Percentiles rank a stretch among this genome's conserved stretches.
These are phyloP conservation scores for Mariannaea elegans DNA, from an alignment of 2,329 filamentous ascomycete genomes.

Conservation along the genomic window DNA sequence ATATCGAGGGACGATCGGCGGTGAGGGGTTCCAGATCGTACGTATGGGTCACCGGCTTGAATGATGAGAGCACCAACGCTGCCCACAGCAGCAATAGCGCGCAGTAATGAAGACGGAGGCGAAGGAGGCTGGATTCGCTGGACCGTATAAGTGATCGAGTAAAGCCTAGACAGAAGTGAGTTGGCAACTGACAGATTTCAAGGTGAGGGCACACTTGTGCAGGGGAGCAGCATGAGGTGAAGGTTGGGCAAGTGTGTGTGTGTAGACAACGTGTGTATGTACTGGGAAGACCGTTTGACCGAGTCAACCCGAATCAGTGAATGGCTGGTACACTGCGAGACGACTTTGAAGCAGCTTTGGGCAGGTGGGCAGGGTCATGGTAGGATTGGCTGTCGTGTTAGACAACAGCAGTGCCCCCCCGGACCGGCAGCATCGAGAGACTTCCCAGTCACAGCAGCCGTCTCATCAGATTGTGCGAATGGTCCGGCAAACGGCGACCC, in stretches of 20 bases:
- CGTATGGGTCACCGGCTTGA: constrained; percentile 31
- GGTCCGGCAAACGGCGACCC: constrained; percentile 12
- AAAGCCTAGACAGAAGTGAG: constrained; percentile 1
- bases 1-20: constrained; percentile 38
- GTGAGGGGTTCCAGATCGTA: constrained; percentile 42
- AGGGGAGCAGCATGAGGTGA: neutral
- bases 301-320: constrained; percentile 25
- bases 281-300: neutral
- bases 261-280: too few relatives aligned
- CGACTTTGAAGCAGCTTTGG: constrained; percentile 23
- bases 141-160: neutral
- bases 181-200: constrained; percentile 1
- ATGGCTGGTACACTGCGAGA: constrained; percentile 6
- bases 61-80: constrained; percentile 11
- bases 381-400: constrained; percentile 24
- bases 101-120: constrained; percentile 13
- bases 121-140: neutral
- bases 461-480: constrained; percentile 2
- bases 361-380: constrained; percentile 23
- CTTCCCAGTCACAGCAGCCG: constrained; percentile 4
- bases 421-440: constrained; percentile 7
- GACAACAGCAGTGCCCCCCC: constrained; percentile 23
- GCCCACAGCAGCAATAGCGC: constrained; percentile 24
- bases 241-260: neutral
- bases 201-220: neutral